Evolutionary conservation across 164 flowering plant genomes (phyloP), one percentile per base, ranked within the genome.

Genomic region (Santalum album): DNA sequence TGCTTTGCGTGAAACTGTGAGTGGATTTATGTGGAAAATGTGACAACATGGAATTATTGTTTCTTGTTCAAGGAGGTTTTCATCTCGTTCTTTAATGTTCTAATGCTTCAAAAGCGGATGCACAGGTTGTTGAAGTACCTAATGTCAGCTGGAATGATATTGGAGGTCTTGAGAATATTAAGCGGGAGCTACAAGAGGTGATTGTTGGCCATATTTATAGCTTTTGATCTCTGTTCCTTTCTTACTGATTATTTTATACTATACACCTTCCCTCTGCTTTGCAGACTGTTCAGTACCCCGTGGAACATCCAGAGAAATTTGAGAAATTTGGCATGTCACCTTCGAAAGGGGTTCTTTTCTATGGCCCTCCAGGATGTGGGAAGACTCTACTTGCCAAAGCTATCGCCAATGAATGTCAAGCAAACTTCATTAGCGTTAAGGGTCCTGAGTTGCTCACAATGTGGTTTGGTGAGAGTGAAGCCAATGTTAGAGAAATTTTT

Each of bases 381-480:
- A 73, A 73, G 53, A 73, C 77, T 25, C 56, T 73, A 7, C 56
- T 72, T 32, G 76, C 76, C n/a, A 73, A 73, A 68, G 74, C 73
- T 22, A 69, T 69, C 53, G 76, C 76, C 49, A 72, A 69, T 63
- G 76, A 72, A 56, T 72, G 73, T 49, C 73, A 69, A 49, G 73
- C 73, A 39, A 73, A 69, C 62, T 69, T 73, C 53, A 73, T 73
- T 55, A 73, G 73, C 36, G 53, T 73, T 56, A 69, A 73, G 57
- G 76, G 76, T 6, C 76, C 76, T 47, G 76, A 72, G 49, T 42
- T 72, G 53, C 72, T 72, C 29, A 72, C 76, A 0, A 68, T 68
- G 76, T 72, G 76, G 76, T 72, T 72, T 62, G 76, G 76, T 44
- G 76, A 72, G 62, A 72, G 76, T 65, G 76, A 72, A 54, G 76